A percentile compares a stretch with the other conserved stretches of the same genome.
Evolutionary conservation across 1,139 yeast species (phyloP).

Genomic region (Debaryomycetaceae sp.): DNA sequence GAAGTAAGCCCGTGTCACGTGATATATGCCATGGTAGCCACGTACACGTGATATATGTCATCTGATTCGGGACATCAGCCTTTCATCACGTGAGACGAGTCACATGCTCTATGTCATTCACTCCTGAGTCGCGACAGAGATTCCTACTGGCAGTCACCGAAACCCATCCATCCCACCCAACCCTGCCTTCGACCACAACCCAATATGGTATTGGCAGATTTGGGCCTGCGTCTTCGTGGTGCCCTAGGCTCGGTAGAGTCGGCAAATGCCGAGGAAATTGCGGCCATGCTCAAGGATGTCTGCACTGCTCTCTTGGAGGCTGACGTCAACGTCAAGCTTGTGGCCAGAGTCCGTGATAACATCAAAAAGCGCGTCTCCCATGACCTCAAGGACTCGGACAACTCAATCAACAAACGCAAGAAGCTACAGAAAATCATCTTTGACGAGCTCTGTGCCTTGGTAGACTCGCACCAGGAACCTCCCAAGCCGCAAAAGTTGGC

Average conservation of each 20-base stretch:
- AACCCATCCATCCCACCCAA: too few species aligned
- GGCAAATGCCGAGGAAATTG: conserved; percentile 31
- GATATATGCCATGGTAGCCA: too few species aligned
- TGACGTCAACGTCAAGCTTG: conserved; percentile 84
- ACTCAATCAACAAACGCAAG: conserved; percentile 57
- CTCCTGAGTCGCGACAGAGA: too few species aligned
- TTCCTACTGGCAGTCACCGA: too few species aligned
- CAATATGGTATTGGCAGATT: conserved; percentile 85
- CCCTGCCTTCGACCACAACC: too few species aligned
- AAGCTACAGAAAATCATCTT: conserved; percentile 84
- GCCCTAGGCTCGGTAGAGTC: conserved; percentile 49
- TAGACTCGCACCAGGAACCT: conserved; percentile 57
- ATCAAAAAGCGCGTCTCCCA: conserved; percentile 46
- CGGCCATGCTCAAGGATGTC: conserved; percentile 67
- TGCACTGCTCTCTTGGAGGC: conserved; percentile 84
- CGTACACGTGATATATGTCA: too few species aligned
- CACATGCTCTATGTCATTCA: too few species aligned
- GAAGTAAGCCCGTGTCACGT: too few species aligned
- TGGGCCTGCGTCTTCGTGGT: conserved; percentile 76
- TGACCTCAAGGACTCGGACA: conserved; percentile 41
- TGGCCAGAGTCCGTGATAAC: conserved; percentile 64
- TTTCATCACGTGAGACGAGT: too few species aligned
- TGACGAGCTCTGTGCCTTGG: conserved; percentile 81
- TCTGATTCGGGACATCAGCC: too few species aligned
- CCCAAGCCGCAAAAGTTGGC: conserved; percentile 72